Percentiles rank a stretch among this genome's conserved stretches.
phyloP scores from a whole-genome alignment of 768 basidiomycete species.

The Lactarius akahatsu region DNA sequence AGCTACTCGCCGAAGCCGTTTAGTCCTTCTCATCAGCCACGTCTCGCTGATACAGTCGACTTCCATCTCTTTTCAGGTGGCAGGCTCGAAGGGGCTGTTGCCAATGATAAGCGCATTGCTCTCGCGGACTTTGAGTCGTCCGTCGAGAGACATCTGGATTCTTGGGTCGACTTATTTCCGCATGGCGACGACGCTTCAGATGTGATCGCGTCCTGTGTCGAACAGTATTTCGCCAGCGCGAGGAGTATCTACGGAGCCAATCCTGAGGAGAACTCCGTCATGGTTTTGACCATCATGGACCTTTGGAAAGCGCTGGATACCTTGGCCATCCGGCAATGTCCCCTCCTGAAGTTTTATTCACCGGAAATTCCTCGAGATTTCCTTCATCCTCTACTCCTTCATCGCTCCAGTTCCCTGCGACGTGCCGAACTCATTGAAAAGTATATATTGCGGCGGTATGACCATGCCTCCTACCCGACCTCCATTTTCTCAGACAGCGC shows the following conservation, averaged over 20 bases:
- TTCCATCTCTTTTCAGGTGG: background rate
- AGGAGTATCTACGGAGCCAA: background rate
- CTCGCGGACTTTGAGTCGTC: background rate
- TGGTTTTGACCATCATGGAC: conserved; percentile 38
- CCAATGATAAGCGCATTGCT: background rate
- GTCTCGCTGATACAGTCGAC: background rate
- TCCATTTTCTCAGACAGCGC: conserved; percentile 7
- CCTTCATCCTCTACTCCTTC: conserved; percentile 1
- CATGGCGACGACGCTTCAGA: background rate
- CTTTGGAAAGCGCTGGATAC: conserved; percentile 43
- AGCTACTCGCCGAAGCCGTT: background rate
- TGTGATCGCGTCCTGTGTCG: conserved; percentile 5
- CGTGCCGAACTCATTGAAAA: background rate
- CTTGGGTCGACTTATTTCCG: background rate
- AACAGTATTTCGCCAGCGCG: conserved; percentile 7
- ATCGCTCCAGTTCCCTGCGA: background rate
- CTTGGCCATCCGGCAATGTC: background rate
- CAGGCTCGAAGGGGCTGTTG: background rate
- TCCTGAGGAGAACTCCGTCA: conserved; percentile 11
- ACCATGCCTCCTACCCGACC: background rate
- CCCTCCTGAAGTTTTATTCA: background rate
- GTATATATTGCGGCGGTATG: background rate
- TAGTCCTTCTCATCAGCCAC: background rate
- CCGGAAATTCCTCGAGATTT: background rate
- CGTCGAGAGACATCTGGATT: background rate